Percentiles rank a stretch among this genome's conserved stretches.
Evolutionary conservation across 2,329 filamentous ascomycete genomes (phyloP).

Genomic region (Hypoxylon sp.): DNA sequence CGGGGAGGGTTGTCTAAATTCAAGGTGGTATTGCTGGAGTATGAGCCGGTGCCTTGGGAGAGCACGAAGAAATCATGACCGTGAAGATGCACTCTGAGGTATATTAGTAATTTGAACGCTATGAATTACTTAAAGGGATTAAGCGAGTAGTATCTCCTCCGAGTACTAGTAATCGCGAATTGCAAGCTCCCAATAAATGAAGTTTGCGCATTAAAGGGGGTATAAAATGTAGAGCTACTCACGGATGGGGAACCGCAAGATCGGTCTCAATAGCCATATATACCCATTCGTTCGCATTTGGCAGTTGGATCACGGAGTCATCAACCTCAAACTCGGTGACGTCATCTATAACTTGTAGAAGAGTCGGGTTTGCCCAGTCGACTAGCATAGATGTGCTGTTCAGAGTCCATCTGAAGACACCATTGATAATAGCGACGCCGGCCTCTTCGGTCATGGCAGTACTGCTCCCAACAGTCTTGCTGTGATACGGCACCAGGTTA

Average conservation of each 20-base stretch:
- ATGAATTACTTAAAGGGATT: not conserved
- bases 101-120: conserved; percentile 10
- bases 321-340: conserved; percentile 48
- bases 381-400: conserved; percentile 64
- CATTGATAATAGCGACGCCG: conserved; percentile 47
- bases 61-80: conserved; percentile 62
- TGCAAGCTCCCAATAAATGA: not conserved
- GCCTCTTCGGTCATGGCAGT: conserved; percentile 50
- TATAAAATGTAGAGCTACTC: conserved; percentile 15
- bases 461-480: conserved; percentile 53
- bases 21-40: conserved; percentile 51
- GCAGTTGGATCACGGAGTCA: conserved; percentile 53
- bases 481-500: conserved; percentile 56
- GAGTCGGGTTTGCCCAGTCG: conserved; percentile 64
- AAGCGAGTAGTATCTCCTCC: not conserved
- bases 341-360: conserved; percentile 52
- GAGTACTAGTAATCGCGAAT: not conserved
- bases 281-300: conserved; percentile 53
- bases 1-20: conserved; percentile 63
- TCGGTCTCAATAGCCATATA: conserved; percentile 55
- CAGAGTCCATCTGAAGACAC: conserved; percentile 64
- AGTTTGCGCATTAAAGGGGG: not conserved
- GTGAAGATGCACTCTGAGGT: conserved; percentile 60
- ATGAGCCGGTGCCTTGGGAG: conserved; percentile 52
- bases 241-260: conserved; percentile 49